Evolutionary conservation across 1,284 basidiomycete species (phyloP).

Genomic region (Sporisorium exsertum): DNA sequence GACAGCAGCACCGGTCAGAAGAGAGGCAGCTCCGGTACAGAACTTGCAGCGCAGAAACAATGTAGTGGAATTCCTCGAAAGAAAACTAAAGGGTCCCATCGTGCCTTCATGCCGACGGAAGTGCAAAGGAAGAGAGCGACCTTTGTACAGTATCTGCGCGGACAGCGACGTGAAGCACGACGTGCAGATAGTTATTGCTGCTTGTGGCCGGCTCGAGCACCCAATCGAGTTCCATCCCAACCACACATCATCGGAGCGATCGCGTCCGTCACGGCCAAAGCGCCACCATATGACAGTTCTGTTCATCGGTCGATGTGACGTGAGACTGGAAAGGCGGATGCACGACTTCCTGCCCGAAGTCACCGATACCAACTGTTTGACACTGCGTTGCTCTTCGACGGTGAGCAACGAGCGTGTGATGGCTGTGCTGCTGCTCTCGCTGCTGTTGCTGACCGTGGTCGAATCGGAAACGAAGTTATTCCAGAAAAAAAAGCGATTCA

Average conservation of each 20-base stretch:
- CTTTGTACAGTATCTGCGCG: background rate
- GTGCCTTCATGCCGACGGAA: constrained; percentile 2
- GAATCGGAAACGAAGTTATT: background rate
- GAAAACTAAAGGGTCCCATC: background rate
- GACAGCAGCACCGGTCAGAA: background rate
- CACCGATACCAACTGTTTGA: no score
- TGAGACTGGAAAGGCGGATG: background rate
- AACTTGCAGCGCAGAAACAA: background rate
- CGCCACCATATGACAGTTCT: background rate
- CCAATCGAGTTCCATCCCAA: background rate
- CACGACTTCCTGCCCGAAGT: no score
- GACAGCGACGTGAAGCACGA: background rate
- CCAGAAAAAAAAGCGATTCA: background rate
- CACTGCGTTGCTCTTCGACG: background rate
- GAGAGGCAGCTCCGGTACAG: background rate
- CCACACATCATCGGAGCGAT: background rate
- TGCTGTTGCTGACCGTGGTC: background rate
- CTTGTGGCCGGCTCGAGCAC: no score
- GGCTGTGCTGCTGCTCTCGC: background rate
- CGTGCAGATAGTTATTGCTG: background rate
- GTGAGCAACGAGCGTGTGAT: background rate
- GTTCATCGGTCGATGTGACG: background rate
- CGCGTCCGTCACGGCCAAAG: background rate
- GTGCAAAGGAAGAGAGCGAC: background rate
- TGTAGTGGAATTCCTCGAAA: constrained; percentile 4